Evolutionary conservation across 495 filamentous ascomycete genomes (phyloP).

Genomic region (Talaromyces liani): DNA sequence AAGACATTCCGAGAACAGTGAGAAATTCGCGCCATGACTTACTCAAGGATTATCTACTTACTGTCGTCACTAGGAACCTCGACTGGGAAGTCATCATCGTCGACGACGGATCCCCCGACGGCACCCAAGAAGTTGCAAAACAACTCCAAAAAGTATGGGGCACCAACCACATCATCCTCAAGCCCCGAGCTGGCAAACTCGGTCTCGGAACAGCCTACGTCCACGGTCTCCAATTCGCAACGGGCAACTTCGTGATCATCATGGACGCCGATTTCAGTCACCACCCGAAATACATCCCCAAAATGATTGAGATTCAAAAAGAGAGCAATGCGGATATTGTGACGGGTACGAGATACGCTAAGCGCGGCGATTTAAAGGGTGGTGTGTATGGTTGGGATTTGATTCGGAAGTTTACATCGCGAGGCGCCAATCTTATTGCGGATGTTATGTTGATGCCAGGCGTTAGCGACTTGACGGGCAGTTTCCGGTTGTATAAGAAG

Average conservation of each 20-base stretch:
- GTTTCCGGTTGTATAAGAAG: constrained; percentile 92
- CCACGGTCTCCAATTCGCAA: constrained; percentile 79
- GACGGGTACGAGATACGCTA: constrained; percentile 88
- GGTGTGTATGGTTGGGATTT: constrained; percentile 98
- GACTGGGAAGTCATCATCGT: constrained; percentile 97
- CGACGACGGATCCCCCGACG: constrained; percentile 95
- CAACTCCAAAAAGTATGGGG: constrained; percentile 82
- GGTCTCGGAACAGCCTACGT: constrained; percentile 96
- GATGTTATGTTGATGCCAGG: constrained; percentile 90
- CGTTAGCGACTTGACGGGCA: constrained; percentile 94
- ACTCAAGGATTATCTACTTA: not conserved
- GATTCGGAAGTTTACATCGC: constrained; percentile 86
- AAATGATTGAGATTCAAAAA: constrained; percentile 74
- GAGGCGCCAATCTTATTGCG: constrained; percentile 89
- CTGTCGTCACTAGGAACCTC: constrained; percentile 56
- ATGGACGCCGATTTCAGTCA: constrained; percentile 99
- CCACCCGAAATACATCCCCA: constrained; percentile 91
- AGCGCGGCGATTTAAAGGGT: constrained; percentile 51
- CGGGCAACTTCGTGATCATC: constrained; percentile 94
- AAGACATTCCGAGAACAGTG: constrained; percentile 76
- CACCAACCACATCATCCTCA: constrained; percentile 67
- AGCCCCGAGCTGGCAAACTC: constrained; percentile 85
- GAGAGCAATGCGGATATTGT: constrained; percentile 82
- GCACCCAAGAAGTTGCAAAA: constrained; percentile 80
- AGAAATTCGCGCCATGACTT: not conserved